Evolutionary conservation across 768 basidiomycete species (phyloP).

Genomic region (Pulveroboletus sp.): DNA sequence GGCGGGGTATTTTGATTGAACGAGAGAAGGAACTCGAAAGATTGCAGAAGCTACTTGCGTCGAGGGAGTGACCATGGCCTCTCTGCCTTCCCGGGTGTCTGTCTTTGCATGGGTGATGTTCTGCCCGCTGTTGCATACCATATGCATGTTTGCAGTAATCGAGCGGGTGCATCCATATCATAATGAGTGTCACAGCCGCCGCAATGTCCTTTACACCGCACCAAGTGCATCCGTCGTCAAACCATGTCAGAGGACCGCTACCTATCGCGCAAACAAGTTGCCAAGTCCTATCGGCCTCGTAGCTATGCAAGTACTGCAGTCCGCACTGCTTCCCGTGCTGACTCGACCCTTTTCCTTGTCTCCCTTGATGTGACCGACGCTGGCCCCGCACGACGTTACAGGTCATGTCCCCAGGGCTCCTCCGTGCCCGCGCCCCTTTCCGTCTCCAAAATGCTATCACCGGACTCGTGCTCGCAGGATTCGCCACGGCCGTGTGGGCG

Average conservation of each 20-base stretch:
- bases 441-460: constrained; percentile 73
- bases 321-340: neutral
- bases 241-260: constrained; percentile 34
- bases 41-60: constrained; percentile 48
- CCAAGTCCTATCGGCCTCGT: constrained; percentile 36
- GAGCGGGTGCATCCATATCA: too few species aligned
- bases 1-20: constrained; percentile 62
- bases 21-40: constrained; percentile 78
- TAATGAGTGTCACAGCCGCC: constrained; percentile 12
- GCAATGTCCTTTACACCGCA: too few species aligned
- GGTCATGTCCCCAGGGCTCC: constrained; percentile 83
- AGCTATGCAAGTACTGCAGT: constrained; percentile 30
- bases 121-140: too few species aligned
- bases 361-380: neutral
- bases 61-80: constrained; percentile 8
- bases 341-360: neutral
- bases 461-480: constrained; percentile 64
- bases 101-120: too few species aligned
- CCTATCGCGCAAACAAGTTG: constrained; percentile 29
- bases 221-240: neutral
- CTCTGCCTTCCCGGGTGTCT: neutral
- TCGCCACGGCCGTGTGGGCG: constrained; percentile 78
- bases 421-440: constrained; percentile 85
- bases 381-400: neutral
- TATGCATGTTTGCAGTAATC: too few species aligned